Conservation (phyloP, 2,329 filamentous ascomycete species). For the Trichoderma aggressivum region DNA sequence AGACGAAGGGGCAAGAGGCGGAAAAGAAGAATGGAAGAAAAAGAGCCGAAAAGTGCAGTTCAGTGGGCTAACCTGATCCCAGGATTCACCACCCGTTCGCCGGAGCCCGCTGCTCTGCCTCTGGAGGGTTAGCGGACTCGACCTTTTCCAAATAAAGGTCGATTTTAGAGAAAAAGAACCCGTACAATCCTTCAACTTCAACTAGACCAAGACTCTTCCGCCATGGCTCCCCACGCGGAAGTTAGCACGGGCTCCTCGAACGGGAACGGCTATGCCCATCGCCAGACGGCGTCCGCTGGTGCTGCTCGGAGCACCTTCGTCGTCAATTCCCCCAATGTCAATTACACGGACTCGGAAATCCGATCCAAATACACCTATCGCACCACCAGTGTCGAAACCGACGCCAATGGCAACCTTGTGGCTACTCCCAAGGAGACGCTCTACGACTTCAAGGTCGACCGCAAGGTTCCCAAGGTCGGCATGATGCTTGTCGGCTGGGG, state of each 20-base stretch:
- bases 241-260: conserved; percentile 53
- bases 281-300: conserved; percentile 44
- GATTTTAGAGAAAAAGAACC: conserved; percentile 30
- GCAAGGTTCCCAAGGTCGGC: conserved; percentile 87
- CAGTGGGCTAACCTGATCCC: conserved; percentile 28
- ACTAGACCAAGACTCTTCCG: conserved; percentile 21
- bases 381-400: conserved; percentile 77
- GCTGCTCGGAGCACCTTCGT: conserved; percentile 66
- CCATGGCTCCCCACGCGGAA: conserved; percentile 92
- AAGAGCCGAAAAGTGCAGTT: not conserved
- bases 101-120: conserved; percentile 89
- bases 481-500: conserved; percentile 98
- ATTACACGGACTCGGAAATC: conserved; percentile 85
- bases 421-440: conserved; percentile 83
- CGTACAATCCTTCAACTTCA: conserved; percentile 24
- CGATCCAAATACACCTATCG: conserved; percentile 94
- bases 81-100: conserved; percentile 96
- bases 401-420: conserved; percentile 70
- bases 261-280: conserved; percentile 53
- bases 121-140: conserved; percentile 76
- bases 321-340: conserved; percentile 88
- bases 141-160: conserved; percentile 54
- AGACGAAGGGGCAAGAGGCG: not conserved
- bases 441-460: conserved; percentile 97
- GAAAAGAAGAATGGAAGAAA: not conserved